Evolutionary conservation across 768 basidiomycete genomes (phyloP), one percentile per base, ranked within the genome.

Genomic region (Pleurotus tuoliensis): DNA sequence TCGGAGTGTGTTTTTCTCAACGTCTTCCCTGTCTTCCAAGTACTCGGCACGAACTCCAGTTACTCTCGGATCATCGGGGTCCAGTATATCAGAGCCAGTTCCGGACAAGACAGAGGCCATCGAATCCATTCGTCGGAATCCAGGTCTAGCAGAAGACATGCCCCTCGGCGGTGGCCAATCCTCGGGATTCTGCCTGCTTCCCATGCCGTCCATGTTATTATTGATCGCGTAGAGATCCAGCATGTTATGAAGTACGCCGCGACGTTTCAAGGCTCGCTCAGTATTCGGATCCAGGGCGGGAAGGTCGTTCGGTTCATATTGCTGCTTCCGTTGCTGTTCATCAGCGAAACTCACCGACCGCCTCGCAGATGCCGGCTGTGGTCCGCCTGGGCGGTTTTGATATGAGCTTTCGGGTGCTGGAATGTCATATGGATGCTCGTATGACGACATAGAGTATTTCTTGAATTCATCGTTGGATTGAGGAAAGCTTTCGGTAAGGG

Each of bases 21-120:
- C 68, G 57, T 87, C 87, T 27, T 82, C 81, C 6, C 77, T 76
- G 62, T 87, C 86, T 56, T 83, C 81, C 34, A 81, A 70, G 56
- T 75, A 74, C 58, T 72, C 71, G 52, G 74, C 76, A 61, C 69
- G 75, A 27, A 79, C 68, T 4, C 86, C 86, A 44, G 85, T 89
- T 20, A 90, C 72, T 43, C 79, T 75, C 49, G 88, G 88, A 68
- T 92, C 89, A 61, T 92, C 87, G 15, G 82, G 78, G 64, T 92
- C 90, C 39, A 87, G 68, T 6, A 80, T 56, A 13, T 86, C 81
- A 16, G 82, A 82, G 47, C 74, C 70, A 40, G 61, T 56, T 15
- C 75, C 75, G 20, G 55, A 67, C 48, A 71, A 67, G 12, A 53
- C 51, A 24, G 82, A 84, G 37, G 67, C 68, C 59, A 71, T 72